Evolutionary conservation across 192 early-diverging fungal species (phyloP).

Genomic region (Gryganskiella cystojenkinii): DNA sequence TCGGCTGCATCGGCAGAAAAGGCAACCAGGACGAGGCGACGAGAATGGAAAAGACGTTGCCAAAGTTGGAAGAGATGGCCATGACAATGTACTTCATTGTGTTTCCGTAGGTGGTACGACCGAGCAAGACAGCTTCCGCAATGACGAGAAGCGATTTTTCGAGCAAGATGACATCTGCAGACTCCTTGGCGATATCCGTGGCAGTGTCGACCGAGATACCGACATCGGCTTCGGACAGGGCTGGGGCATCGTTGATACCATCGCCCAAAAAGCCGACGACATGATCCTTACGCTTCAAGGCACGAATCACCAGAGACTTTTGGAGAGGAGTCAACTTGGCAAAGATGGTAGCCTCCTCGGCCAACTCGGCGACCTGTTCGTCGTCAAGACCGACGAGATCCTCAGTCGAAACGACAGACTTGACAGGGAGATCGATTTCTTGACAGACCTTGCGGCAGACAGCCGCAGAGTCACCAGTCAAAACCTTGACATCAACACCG

Average conservation of each 20-base stretch:
- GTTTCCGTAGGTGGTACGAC: slow-evolving; percentile 62
- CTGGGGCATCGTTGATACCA: slow-evolving; percentile 67
- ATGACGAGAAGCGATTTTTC: slow-evolving; percentile 60
- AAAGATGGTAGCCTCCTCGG: slow-evolving; percentile 56
- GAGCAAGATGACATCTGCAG: slow-evolving; percentile 61
- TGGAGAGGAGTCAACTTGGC: slow-evolving; percentile 64
- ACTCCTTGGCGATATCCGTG: slow-evolving; percentile 65
- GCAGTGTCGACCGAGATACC: slow-evolving; percentile 63
- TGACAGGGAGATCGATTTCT: slow-evolving; percentile 56
- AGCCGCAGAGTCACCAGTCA: slow-evolving; percentile 62
- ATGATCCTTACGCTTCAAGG: slow-evolving; percentile 49
- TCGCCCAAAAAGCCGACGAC: slow-evolving; percentile 64
- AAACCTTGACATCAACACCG: slow-evolving; percentile 60
- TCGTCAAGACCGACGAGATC: slow-evolving; percentile 50
- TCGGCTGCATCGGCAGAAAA: slow-evolving; percentile 60
- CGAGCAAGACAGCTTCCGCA: slow-evolving; percentile 48
- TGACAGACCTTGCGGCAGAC: slow-evolving; percentile 60
- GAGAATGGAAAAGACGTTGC: slow-evolving; percentile 64
- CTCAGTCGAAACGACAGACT: slow-evolving; percentile 47
- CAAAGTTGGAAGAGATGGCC: slow-evolving; percentile 67
- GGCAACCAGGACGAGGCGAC: slow-evolving; percentile 63
- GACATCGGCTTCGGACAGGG: slow-evolving; percentile 59
- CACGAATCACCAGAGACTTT: slow-evolving; percentile 54
- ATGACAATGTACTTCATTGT: slow-evolving; percentile 67
- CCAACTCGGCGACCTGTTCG: slow-evolving; percentile 46